phyloP scores from a whole-genome alignment of 352 stramenopile species.

The Paralagenidium karlingii region DNA sequence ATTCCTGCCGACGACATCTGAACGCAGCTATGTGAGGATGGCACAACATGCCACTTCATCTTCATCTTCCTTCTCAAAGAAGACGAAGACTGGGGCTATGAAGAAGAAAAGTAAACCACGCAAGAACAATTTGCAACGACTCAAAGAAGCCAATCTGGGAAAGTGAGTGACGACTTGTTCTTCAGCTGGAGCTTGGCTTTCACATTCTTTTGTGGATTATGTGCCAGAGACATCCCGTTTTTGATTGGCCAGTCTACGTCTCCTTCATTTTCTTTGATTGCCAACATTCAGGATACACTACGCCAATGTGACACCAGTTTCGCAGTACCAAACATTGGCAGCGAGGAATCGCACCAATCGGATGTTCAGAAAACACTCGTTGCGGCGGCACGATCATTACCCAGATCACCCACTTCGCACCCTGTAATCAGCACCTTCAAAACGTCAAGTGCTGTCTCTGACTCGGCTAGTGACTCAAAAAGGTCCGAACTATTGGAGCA shows the following conservation, averaged over 20 bases:
- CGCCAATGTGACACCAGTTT: slow-evolving; percentile 52
- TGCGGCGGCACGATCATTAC: too few species aligned
- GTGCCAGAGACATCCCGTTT: slow-evolving; percentile 44
- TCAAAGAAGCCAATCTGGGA: slow-evolving; percentile 51
- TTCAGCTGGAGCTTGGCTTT: not conserved
- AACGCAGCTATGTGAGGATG: not conserved
- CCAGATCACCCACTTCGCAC: too few species aligned
- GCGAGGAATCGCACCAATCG: too few species aligned
- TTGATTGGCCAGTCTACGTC: slow-evolving; percentile 38
- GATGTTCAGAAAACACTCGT: too few species aligned
- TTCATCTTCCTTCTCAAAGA: not conserved
- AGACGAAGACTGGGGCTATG: slow-evolving; percentile 5
- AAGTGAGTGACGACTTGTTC: slow-evolving; percentile 18
- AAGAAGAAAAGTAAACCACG: not conserved
- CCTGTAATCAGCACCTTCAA: too few species aligned
- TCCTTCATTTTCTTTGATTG: slow-evolving; percentile 57
- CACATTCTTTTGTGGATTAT: not conserved
- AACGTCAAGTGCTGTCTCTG: too few species aligned
- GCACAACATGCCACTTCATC: not conserved
- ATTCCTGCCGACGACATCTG: slow-evolving; percentile 1
- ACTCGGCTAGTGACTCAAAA: too few species aligned
- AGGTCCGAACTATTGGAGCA: too few species aligned
- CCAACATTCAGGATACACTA: slow-evolving; percentile 58
- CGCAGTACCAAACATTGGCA: slow-evolving; percentile 15
- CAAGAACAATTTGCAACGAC: slow-evolving; percentile 40